These are phyloP conservation scores for Sporothrix pseudoabietina DNA, from an alignment of 2,329 filamentous ascomycete species.

Conservation along the genomic window DNA sequence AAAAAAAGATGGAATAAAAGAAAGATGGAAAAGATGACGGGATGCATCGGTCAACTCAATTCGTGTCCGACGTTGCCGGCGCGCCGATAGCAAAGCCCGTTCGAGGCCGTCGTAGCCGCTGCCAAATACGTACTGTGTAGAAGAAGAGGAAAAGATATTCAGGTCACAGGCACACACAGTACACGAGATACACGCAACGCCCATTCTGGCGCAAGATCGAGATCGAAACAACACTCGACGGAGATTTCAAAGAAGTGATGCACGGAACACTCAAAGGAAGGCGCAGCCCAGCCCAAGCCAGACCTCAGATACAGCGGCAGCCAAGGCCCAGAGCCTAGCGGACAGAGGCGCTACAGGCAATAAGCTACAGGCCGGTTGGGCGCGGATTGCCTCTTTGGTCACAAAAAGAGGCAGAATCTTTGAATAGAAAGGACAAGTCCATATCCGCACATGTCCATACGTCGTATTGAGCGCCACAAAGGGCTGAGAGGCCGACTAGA, in stretches of 20 bases:
- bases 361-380: background rate
- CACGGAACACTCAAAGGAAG: background rate
- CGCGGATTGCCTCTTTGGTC: background rate
- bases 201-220: constrained; percentile 16
- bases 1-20: background rate
- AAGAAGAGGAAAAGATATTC: constrained; percentile 12
- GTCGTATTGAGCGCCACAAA: constrained; percentile 7
- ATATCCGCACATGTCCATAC: background rate
- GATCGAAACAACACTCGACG: background rate
- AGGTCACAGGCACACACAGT: background rate
- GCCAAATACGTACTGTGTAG: background rate
- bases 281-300: background rate
- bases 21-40: background rate
- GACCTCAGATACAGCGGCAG: background rate
- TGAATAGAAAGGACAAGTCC: background rate
- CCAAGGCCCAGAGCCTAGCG: background rate
- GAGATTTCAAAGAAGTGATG: background rate
- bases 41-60: background rate
- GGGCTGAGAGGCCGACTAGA: background rate
- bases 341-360: background rate
- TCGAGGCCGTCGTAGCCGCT: background rate
- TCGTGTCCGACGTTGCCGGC: constrained; percentile 13
- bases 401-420: background rate
- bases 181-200: background rate
- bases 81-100: constrained; percentile 10